These are phyloP conservation scores for Pseudotsuga menziesii DNA, from an alignment of 75 land plant genomes.

Conservation along the genomic window DNA sequence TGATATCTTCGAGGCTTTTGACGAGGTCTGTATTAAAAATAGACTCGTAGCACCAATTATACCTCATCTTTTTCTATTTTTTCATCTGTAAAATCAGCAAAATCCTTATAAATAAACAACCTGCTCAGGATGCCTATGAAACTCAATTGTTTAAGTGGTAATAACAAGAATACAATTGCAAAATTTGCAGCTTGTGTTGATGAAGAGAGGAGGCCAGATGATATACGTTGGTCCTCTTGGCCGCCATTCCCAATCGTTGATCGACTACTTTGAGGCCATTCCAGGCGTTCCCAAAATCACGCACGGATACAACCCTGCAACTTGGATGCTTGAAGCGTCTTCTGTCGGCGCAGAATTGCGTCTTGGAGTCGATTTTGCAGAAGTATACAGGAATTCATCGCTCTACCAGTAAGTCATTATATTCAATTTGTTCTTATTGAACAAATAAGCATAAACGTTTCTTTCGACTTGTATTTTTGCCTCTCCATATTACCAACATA, in stretches of 20 bases:
- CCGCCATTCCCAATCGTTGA: conserved; percentile 30
- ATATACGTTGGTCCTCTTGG: conserved; percentile 60
- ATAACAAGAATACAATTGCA: too few species aligned
- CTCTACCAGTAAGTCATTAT: conserved; percentile 40
- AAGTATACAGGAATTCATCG: conserved; percentile 41
- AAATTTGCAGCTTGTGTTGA: conserved; percentile 37
- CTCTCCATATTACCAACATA: too few species aligned
- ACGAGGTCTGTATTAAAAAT: conserved; percentile 26
- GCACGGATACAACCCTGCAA: conserved; percentile 71
- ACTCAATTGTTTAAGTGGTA: too few species aligned
- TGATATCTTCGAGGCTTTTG: conserved; percentile 66
- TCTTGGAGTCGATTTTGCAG: conserved; percentile 57
- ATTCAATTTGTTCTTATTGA: not conserved
- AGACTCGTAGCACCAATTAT: too few species aligned
- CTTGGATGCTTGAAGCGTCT: conserved; percentile 71
- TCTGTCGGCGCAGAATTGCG: conserved; percentile 29
- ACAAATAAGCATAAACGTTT: too few species aligned
- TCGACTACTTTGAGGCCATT: conserved; percentile 57
- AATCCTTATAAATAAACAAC: too few species aligned
- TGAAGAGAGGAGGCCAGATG: conserved; percentile 60
- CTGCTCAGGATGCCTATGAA: too few species aligned
- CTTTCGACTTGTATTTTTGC: too few species aligned
- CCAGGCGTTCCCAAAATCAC: conserved; percentile 52
- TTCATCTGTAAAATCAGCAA: too few species aligned
- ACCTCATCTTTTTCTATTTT: too few species aligned